A percentile compares a stretch with the other conserved stretches of the same genome.
These are phyloP conservation scores for Cyberlindnera amylophila DNA, from an alignment of 805 yeast species.

Conservation along the genomic window DNA sequence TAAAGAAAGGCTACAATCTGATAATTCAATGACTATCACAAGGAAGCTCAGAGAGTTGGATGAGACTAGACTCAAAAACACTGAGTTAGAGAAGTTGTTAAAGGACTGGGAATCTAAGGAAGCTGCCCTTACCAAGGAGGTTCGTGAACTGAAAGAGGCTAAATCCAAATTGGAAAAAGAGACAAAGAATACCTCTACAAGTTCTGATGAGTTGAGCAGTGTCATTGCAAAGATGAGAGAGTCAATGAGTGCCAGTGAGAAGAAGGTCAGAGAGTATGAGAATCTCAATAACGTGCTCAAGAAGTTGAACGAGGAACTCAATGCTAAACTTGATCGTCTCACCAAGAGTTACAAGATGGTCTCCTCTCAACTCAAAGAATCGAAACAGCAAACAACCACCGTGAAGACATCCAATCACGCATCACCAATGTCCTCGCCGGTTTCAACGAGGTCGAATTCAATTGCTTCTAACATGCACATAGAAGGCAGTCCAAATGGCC, in stretches of 20 bases:
- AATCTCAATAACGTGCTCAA: conserved; percentile 49
- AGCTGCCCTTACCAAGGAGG: conserved; percentile 27
- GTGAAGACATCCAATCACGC: conserved; percentile 18
- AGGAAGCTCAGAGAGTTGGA: conserved; percentile 65
- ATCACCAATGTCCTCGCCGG: conserved; percentile 23
- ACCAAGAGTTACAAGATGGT: conserved; percentile 65
- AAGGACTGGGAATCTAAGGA: conserved; percentile 37
- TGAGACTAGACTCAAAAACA: conserved; percentile 45
- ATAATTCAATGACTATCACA: conserved; percentile 43
- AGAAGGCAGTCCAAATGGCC: conserved; percentile 1
- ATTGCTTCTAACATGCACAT: conserved; percentile 26
- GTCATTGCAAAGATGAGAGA: conserved; percentile 44
- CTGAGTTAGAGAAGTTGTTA: conserved; percentile 36
- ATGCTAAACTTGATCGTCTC: conserved; percentile 60
- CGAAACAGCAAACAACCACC: no score
- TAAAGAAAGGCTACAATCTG: conserved; percentile 55
- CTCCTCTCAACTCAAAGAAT: conserved; percentile 45
- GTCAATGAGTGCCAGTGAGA: conserved; percentile 48
- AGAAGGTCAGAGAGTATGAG: conserved; percentile 54
- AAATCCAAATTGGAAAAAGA: conserved; percentile 29
- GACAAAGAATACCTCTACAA: conserved; percentile 25
- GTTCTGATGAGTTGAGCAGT: conserved; percentile 30
- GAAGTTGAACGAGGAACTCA: conserved; percentile 62
- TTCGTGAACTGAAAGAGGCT: conserved; percentile 29
- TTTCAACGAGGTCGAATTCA: conserved; percentile 36